A percentile compares a stretch with the other conserved stretches of the same genome.
Evolutionary conservation across 345 rosid genomes (phyloP).

Genomic region (Clausena lansium): DNA sequence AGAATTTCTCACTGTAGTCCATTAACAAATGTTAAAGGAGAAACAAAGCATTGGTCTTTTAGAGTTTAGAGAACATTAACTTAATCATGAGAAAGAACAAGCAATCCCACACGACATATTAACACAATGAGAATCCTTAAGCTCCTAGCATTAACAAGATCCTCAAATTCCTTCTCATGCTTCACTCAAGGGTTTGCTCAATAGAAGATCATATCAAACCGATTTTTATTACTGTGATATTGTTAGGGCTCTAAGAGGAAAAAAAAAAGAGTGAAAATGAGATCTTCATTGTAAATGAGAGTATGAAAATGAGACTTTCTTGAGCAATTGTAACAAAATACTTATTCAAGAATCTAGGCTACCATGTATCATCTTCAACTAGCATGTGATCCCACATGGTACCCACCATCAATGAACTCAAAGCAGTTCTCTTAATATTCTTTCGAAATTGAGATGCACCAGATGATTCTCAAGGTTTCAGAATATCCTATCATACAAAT

Average conservation of each 20-base stretch:
- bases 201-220: background rate
- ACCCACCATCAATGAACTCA: background rate
- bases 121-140: background rate
- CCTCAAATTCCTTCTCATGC: background rate
- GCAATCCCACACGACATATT: background rate
- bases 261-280: background rate
- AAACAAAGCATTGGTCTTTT: background rate
- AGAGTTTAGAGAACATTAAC: background rate
- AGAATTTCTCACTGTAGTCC: background rate
- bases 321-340: background rate
- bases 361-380: background rate
- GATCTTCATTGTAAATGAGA: background rate
- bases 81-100: background rate
- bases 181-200: background rate
- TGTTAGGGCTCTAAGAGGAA: background rate
- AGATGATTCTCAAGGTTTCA: background rate
- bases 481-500: background rate
- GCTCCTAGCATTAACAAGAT: background rate
- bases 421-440: background rate
- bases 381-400: background rate
- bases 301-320: background rate
- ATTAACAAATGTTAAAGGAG: background rate
- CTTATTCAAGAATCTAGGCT: background rate
- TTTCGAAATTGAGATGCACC: background rate
- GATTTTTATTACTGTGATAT: background rate